phyloP scores from a whole-genome alignment of 1,284 basidiomycete genomes.

The Pyrrhoderma lamaoense region DNA sequence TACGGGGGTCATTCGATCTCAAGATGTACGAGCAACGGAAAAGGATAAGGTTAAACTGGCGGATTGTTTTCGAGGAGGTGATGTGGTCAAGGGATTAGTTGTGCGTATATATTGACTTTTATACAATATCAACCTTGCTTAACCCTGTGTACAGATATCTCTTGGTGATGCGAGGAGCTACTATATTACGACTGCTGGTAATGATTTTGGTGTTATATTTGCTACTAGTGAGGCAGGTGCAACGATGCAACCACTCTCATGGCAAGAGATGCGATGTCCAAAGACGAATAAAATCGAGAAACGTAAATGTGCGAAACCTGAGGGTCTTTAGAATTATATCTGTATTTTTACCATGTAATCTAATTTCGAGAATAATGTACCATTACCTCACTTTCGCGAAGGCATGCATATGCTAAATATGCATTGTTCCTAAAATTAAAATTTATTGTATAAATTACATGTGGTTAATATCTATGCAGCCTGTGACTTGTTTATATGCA shows the following conservation, averaged over 20 bases:
- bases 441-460: no score
- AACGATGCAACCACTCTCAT: slow-evolving; percentile 78
- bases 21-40: slow-evolving; percentile 90
- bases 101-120: slow-evolving; percentile 43
- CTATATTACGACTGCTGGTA: slow-evolving; percentile 90
- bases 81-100: slow-evolving; percentile 89
- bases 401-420: no score
- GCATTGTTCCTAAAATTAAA: no score
- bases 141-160: slow-evolving; percentile 56
- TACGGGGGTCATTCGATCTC: slow-evolving; percentile 82
- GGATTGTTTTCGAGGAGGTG: slow-evolving; percentile 93
- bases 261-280: slow-evolving; percentile 89
- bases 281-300: slow-evolving; percentile 76
- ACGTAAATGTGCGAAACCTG: slow-evolving; percentile 87
- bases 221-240: slow-evolving; percentile 80
- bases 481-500: no score
- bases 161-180: slow-evolving; percentile 91
- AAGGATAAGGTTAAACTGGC: slow-evolving; percentile 90
- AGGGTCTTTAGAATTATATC: slow-evolving; percentile 35
- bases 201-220: slow-evolving; percentile 89
- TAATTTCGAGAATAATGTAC: no score
- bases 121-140: no score
- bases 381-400: no score
- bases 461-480: no score
- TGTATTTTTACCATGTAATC: not conserved